phyloP scores from a whole-genome alignment of 2,329 filamentous ascomycete genomes.

The Diaporthe eres region DNA sequence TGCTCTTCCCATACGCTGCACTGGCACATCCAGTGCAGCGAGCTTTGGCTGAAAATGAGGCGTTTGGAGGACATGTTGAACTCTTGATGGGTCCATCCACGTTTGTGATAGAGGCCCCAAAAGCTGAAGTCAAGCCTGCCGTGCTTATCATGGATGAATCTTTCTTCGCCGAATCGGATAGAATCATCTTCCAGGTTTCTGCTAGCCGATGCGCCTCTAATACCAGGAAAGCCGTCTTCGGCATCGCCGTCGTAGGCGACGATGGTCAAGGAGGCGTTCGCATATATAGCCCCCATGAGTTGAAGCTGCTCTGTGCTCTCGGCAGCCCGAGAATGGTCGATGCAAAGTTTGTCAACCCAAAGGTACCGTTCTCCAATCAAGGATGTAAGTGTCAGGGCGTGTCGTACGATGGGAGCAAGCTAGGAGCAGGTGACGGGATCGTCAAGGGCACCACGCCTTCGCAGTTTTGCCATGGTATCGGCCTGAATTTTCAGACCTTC shows the following conservation, averaged over 20 bases:
- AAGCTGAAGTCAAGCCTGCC: background rate
- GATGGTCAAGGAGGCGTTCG: background rate
- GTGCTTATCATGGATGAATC: background rate
- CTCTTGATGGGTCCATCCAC: background rate
- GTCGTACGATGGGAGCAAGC: background rate
- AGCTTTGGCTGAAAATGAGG: background rate
- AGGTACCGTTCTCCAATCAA: background rate
- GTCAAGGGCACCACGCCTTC: background rate
- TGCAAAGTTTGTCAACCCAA: background rate
- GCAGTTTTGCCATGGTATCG: background rate
- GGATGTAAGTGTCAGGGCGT: background rate
- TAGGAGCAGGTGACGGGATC: background rate
- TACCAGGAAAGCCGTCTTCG: background rate
- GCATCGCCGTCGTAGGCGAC: background rate
- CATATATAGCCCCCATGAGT: constrained; percentile 9
- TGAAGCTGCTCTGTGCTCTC: background rate
- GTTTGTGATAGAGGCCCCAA: background rate
- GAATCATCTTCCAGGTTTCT: background rate
- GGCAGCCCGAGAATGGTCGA: background rate
- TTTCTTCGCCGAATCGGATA: background rate
- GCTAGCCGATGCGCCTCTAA: background rate
- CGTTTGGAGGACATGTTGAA: constrained; percentile 8
- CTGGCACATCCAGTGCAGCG: constrained; percentile 4
- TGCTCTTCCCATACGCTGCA: background rate
- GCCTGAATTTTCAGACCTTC: background rate